Evolutionary conservation across 106 monocot species (phyloP), one percentile per base, ranked within the genome.

Genomic region (Amphibolis antarctica): DNA sequence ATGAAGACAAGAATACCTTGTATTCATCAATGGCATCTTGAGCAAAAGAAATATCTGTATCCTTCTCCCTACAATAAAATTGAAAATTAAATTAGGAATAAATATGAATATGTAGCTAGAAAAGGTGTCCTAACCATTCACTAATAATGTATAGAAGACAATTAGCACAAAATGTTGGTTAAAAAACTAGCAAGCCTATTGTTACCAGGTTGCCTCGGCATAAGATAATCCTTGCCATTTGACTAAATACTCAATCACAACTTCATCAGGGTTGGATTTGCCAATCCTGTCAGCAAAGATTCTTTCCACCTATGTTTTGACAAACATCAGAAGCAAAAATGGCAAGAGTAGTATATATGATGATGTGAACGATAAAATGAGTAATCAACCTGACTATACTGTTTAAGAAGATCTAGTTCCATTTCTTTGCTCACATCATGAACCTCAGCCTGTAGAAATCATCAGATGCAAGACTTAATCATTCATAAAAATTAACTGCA

Each of bases 391-490:
- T 99, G 98, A 73, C 88, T 99, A 67, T 91, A 99, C 52, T 99
- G 85, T 56, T 88, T 99, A 28, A 91, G 79, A 50, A 99, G 85
- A 67, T 91, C 98, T 44, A 92, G 65, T 71, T 99, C 91, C 98
- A 91, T 99, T 83, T 99, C 98, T 55, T 88, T 91, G 80, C 90
- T 66, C 28, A 99, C 91, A 74, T 99, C 98, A 85, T 99, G 98
- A 64, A 99, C 88, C 66, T 99, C 98, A 83, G 65, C 85, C 62
- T 71, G 26, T 42, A 67, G 4, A 23, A 51, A 65, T 10, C 36
- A 36, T 36, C 36, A 36, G 36, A 36, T 4, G 36, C 36, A 36
- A 36, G 7, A 2, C 7, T 36, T 4, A 36, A 36, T 36, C 4
- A 36, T 36, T 4, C 36, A 36, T 4, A 36, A 7, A 36, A 2